Percentiles rank a stretch among this genome's conserved stretches.
Conservation (phyloP, 306 rosid species). For the Cercis canadensis region DNA sequence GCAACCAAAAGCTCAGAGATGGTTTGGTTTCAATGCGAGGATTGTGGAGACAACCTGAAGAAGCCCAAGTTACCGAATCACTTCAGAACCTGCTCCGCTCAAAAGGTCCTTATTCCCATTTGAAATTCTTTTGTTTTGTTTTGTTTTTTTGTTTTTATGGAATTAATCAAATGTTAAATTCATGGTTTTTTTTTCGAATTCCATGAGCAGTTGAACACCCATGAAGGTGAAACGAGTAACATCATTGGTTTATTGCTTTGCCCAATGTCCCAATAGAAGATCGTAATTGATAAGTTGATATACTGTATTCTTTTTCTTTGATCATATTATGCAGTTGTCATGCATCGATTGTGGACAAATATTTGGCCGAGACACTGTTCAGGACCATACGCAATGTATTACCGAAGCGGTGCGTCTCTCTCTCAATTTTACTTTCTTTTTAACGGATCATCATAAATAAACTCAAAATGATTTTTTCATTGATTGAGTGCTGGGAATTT, state of each 20-base stretch:
- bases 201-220: background rate
- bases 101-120: conserved; percentile 49
- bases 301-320: background rate
- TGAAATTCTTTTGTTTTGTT: background rate
- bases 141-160: background rate
- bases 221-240: too few species aligned
- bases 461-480: background rate
- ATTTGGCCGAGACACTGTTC: conserved; percentile 78
- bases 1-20: conserved; percentile 25
- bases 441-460: background rate
- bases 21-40: conserved; percentile 99
- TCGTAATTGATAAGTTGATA: background rate
- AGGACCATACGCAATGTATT: conserved; percentile 83
- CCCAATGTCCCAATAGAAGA: too few species aligned
- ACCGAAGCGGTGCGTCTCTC: conserved; percentile 73
- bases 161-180: too few species aligned
- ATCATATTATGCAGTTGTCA: conserved; percentile 64
- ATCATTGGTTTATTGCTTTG: too few species aligned
- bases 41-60: conserved; percentile 89
- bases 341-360: conserved; percentile 91
- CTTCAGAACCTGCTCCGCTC: conserved; percentile 81
- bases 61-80: conserved; percentile 78
- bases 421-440: conserved; percentile 26
- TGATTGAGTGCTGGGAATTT: too few species aligned
- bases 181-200: background rate